Evolutionary conservation across 257 asterid species (phyloP).

Genomic region (Gentiana dahurica): DNA sequence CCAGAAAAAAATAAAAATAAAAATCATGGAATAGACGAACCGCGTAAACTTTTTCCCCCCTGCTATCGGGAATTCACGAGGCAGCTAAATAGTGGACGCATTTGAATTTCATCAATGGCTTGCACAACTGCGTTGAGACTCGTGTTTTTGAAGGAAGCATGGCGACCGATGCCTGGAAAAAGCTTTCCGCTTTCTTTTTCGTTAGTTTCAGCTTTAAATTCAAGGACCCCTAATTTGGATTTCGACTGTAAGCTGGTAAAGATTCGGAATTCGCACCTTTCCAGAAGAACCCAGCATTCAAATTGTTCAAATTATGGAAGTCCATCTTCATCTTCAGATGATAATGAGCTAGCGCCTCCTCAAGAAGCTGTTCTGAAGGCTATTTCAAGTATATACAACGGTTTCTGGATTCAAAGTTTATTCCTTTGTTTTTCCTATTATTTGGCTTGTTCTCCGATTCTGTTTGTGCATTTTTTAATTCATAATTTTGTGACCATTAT

Average conservation of each 20-base stretch:
- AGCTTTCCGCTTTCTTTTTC: slow-evolving; percentile 18
- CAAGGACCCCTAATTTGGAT: slow-evolving; percentile 11
- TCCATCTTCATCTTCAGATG: slow-evolving; percentile 38
- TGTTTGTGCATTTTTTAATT: too few species aligned
- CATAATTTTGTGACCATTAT: too few species aligned
- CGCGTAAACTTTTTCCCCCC: neutral
- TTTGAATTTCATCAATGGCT: slow-evolving; percentile 37
- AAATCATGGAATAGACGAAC: slow-evolving; percentile 1
- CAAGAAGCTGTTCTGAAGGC: slow-evolving; percentile 95
- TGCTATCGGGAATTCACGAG: slow-evolving; percentile 3
- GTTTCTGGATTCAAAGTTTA: too few species aligned
- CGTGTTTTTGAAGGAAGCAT: slow-evolving; percentile 45
- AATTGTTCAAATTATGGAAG: slow-evolving; percentile 38
- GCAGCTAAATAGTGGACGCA: neutral
- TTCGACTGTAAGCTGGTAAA: slow-evolving; percentile 32
- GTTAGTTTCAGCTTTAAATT: slow-evolving; percentile 20
- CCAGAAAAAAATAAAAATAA: too few species aligned
- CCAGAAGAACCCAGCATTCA: slow-evolving; percentile 15
- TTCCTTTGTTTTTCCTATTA: neutral
- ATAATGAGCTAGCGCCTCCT: slow-evolving; percentile 72
- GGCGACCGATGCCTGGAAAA: slow-evolving; percentile 33
- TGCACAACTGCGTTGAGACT: slow-evolving; percentile 40
- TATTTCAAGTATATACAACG: slow-evolving; percentile 47
- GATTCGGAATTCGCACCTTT: slow-evolving; percentile 17
- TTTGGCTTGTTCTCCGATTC: too few species aligned